Conservation (phyloP, 805 yeast species). For the Wickerhamiella slavikovae region DNA sequence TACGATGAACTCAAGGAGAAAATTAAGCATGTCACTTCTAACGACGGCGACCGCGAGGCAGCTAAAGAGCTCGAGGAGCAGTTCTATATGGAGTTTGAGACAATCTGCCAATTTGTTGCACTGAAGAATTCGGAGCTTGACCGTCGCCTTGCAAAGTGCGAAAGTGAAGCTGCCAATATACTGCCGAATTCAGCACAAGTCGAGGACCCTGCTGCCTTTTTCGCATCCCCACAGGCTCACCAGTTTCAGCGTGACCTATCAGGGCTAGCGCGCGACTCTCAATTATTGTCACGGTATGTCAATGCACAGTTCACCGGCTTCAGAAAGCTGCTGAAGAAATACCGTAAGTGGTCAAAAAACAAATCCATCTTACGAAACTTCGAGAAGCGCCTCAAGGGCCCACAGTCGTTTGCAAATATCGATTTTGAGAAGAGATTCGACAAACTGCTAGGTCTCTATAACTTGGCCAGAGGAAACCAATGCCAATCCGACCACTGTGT, state of each 20-base stretch:
- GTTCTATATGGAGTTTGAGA: conserved; percentile 8
- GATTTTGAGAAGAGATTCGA: conserved; percentile 42
- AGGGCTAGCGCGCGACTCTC: conserved; percentile 30
- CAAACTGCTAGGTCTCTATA: conserved; percentile 35
- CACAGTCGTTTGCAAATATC: conserved; percentile 36
- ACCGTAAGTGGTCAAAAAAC: conserved; percentile 24
- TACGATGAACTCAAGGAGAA: conserved; percentile 55
- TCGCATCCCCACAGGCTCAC: conserved; percentile 5
- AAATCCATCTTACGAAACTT: conserved; percentile 12
- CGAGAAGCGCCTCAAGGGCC: conserved; percentile 21
- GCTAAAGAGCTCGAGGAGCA: conserved; percentile 5
- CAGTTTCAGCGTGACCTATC: conserved; percentile 21
- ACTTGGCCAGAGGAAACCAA: no score
- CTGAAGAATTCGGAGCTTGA: conserved; percentile 52
- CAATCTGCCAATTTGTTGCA: conserved; percentile 34
- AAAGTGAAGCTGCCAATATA: conserved; percentile 18
- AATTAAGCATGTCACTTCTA: conserved; percentile 35
- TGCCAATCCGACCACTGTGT: no score
- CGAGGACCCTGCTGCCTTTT: conserved; percentile 5
- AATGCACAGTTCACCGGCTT: conserved; percentile 53
- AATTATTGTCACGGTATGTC: conserved; percentile 48
- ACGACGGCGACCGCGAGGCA: conserved; percentile 1
- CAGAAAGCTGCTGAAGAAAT: conserved; percentile 55
- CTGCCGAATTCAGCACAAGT: conserved; percentile 5
- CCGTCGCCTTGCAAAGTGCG: conserved; percentile 25